Evolutionary conservation across 208 protist species (phyloP), one percentile per base, ranked within the genome.

Genomic region (Trypanosoma vivax): DNA sequence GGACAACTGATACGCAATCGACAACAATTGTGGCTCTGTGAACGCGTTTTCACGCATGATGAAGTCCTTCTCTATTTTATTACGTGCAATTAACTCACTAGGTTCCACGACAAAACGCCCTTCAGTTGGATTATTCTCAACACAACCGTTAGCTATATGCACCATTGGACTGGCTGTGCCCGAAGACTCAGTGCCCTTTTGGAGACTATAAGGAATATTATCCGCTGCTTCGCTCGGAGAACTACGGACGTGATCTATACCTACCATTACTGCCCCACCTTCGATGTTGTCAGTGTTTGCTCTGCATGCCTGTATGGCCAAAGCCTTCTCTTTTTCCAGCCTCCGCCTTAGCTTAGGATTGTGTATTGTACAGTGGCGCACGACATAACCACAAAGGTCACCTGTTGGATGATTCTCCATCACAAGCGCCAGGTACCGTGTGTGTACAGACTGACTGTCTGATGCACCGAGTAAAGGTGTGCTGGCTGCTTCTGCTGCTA

Each of bases 401-500:
- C 86, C 86, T 67, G 82, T 70, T 9, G 76, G 63, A 58, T 93
- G 80, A 56, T 87, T 85, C 49, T 86, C 76, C 74, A 90, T 84
- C 3, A 93, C 79, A 28, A 93, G 70, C 37, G 79, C 88, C 24
- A 93, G 50, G 43, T 88, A 90, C 0, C 86, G 69, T 25, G 53
- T 76, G 50, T 70, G 66, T 3, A 52, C 37, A 4, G 53, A 66
- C 39, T 27, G 67, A 45, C 5, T 54, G 16, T 53, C 41, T 9
- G 60, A 51, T 7, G 57, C 48, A 49, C 60, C 50, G 24, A 31
- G 49, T 16, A 33, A 50, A 24, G 27, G 41, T 18, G 13, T 19
- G 2, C n/a, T n/a, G n/a, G n/a, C n/a, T n/a, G n/a, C n/a, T n/a
- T n/a, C n/a, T n/a, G n/a, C n/a, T n/a, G n/a, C n/a, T n/a, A n/a